Percentiles rank a stretch among this genome's conserved stretches.
Conservation (phyloP, 257 asterid species). For the Ehretia macrophylla region DNA sequence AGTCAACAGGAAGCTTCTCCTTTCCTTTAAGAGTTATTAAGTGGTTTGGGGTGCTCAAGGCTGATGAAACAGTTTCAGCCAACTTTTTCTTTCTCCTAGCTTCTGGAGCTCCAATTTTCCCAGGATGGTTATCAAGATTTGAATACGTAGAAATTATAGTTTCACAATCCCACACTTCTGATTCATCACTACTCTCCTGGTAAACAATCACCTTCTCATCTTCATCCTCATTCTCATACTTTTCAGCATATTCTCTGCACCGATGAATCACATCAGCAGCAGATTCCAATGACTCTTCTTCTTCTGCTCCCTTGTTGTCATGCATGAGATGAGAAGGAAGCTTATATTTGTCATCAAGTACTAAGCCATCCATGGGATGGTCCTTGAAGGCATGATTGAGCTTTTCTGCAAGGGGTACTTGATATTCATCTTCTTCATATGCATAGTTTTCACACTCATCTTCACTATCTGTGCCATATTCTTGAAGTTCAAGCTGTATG, state of each 20-base stretch:
- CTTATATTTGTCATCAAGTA: slow-evolving; percentile 1
- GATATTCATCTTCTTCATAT: slow-evolving; percentile 39
- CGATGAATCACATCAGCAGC: slow-evolving; percentile 60
- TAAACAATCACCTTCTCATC: slow-evolving; percentile 46
- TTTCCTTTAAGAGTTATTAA: slow-evolving; percentile 74
- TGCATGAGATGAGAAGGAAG: slow-evolving; percentile 31
- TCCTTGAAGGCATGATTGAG: slow-evolving; percentile 53
- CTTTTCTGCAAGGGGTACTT: slow-evolving; percentile 55
- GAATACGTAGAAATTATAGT: slow-evolving; percentile 83
- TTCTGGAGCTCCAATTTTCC: slow-evolving; percentile 77
- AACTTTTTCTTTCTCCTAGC: slow-evolving; percentile 66
- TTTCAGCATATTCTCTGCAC: slow-evolving; percentile 68
- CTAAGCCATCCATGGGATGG: slow-evolving; percentile 18
- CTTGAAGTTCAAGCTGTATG: slow-evolving; percentile 75
- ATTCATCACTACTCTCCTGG: slow-evolving; percentile 74
- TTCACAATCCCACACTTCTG: slow-evolving; percentile 93
- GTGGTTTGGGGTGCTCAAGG: slow-evolving; percentile 30
- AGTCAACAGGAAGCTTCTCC: slow-evolving; percentile 78
- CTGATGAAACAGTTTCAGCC: slow-evolving; percentile 42
- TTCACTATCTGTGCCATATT: slow-evolving; percentile 64
- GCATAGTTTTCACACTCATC: slow-evolving; percentile 42
- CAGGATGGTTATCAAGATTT: slow-evolving; percentile 90
- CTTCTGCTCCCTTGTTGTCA: slow-evolving; percentile 26
- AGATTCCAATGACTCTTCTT: slow-evolving; percentile 44
- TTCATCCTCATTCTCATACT: slow-evolving; percentile 46